A percentile compares a stretch with the other conserved stretches of the same genome.
Evolutionary conservation across 768 basidiomycete species (phyloP).

Genomic region (Bullera alba): DNA sequence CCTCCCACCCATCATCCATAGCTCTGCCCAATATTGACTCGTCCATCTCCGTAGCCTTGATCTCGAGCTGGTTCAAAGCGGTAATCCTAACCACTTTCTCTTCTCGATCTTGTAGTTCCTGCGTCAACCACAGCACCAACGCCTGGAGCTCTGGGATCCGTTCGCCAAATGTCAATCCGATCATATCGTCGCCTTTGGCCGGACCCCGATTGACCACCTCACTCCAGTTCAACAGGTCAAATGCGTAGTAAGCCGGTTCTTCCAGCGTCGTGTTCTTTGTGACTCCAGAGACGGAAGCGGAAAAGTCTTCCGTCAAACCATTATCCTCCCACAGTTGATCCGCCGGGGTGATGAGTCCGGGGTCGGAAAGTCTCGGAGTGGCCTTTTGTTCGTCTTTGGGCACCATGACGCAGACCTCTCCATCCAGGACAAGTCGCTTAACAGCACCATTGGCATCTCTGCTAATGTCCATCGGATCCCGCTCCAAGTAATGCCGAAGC

Average conservation of each 20-base stretch:
- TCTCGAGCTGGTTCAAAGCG: constrained; percentile 26
- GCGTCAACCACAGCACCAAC: constrained; percentile 17
- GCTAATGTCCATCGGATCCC: constrained; percentile 9
- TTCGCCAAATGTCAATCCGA: constrained; percentile 27
- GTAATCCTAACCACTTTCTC: constrained; percentile 11
- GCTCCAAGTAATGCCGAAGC: constrained; percentile 15
- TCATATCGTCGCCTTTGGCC: background rate
- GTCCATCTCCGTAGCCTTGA: constrained; percentile 17
- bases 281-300: constrained; percentile 33
- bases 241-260: constrained; percentile 29
- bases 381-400: constrained; percentile 2
- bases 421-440: constrained; percentile 41
- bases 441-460: constrained; percentile 7
- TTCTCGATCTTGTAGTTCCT: background rate
- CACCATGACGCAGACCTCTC: constrained; percentile 41
- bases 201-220: constrained; percentile 5
- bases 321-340: constrained; percentile 15
- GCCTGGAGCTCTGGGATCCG: constrained; percentile 20
- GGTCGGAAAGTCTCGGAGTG: too few species aligned
- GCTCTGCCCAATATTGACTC: constrained; percentile 36
- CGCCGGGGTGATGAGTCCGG: background rate
- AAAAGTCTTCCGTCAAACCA: constrained; percentile 35
- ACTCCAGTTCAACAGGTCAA: constrained; percentile 30
- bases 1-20: constrained; percentile 41
- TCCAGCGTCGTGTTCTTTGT: constrained; percentile 14